phyloP scores from a whole-genome alignment of 352 stramenopile species.

The Phytophthora ohioensis region DNA sequence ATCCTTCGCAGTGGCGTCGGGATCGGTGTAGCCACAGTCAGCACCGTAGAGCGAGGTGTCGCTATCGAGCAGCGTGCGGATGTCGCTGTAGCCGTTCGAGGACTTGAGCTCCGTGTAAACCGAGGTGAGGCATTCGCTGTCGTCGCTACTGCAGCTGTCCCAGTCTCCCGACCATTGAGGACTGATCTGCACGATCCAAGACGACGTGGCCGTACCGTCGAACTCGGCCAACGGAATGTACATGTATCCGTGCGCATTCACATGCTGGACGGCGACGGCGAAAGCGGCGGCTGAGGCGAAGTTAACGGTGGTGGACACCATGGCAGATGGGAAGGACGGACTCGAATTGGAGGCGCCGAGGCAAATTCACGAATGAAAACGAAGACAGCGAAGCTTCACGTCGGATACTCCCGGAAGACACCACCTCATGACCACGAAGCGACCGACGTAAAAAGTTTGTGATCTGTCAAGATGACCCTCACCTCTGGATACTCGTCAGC shows the following conservation, averaged over 20 bases:
- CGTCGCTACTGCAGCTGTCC: constrained; percentile 33
- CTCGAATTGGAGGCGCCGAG: constrained; percentile 20
- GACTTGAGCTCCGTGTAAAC: constrained; percentile 40
- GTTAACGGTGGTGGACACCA: constrained; percentile 29
- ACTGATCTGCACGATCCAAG: constrained; percentile 44
- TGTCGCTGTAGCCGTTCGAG: constrained; percentile 39
- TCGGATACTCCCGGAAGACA: not conserved
- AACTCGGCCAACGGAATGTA: constrained; percentile 46
- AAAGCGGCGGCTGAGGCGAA: constrained; percentile 11
- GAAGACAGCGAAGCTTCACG: constrained; percentile 1
- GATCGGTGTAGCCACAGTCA: constrained; percentile 42
- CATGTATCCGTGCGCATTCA: constrained; percentile 46
- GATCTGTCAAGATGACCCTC: constrained; percentile 38
- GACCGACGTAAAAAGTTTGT: constrained; percentile 23
- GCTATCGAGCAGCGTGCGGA: constrained; percentile 41
- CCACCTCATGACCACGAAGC: not conserved
- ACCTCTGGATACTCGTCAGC: constrained; percentile 10
- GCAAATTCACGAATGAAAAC: constrained; percentile 36
- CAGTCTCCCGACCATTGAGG: constrained; percentile 42
- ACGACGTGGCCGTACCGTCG: constrained; percentile 29
- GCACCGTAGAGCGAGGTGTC: constrained; percentile 40
- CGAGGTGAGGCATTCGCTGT: constrained; percentile 31
- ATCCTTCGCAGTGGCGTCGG: constrained; percentile 38
- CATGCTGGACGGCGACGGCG: constrained; percentile 15
- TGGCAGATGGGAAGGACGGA: constrained; percentile 13